Conservation (phyloP, 371 early-diverging fungal genomes). For the Mucor piriformis region DNA sequence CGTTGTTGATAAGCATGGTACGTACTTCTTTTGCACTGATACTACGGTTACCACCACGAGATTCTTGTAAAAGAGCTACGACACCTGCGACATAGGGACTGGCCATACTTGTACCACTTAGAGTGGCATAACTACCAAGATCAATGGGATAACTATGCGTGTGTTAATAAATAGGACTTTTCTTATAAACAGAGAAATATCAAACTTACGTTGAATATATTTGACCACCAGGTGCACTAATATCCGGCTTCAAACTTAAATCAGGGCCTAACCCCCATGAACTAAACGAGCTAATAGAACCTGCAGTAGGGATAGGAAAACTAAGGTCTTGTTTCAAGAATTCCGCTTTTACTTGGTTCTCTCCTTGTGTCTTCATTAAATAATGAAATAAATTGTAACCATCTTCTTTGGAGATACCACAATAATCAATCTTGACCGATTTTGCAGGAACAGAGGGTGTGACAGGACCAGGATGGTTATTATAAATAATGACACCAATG, state of each 20-base stretch:
- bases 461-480: slow-evolving; percentile 39
- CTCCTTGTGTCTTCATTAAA: slow-evolving; percentile 5
- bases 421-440: slow-evolving; percentile 39
- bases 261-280: slow-evolving; percentile 77
- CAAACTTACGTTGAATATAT: slow-evolving; percentile 69
- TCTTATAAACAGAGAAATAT: no score
- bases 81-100: slow-evolving; percentile 75
- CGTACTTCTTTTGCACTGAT: slow-evolving; percentile 30
- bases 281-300: slow-evolving; percentile 46
- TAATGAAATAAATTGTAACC: slow-evolving; percentile 33
- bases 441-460: slow-evolving; percentile 29
- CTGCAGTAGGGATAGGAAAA: slow-evolving; percentile 39
- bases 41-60: slow-evolving; percentile 33
- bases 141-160: slow-evolving; percentile 36
- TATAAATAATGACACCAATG: slow-evolving; percentile 56
- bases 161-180: no score
- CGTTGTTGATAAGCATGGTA: slow-evolving; percentile 55
- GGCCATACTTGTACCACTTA: slow-evolving; percentile 73
- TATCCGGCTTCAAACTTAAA: slow-evolving; percentile 72
- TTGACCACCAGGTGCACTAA: slow-evolving; percentile 73
- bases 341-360: background rate
- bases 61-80: slow-evolving; percentile 58
- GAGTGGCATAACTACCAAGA: slow-evolving; percentile 43
- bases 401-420: slow-evolving; percentile 43
- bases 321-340: slow-evolving; percentile 29